Percentiles rank a stretch among this genome's conserved stretches.
Conservation (phyloP, 768 basidiomycete species). For the Calocybe cyanea region DNA sequence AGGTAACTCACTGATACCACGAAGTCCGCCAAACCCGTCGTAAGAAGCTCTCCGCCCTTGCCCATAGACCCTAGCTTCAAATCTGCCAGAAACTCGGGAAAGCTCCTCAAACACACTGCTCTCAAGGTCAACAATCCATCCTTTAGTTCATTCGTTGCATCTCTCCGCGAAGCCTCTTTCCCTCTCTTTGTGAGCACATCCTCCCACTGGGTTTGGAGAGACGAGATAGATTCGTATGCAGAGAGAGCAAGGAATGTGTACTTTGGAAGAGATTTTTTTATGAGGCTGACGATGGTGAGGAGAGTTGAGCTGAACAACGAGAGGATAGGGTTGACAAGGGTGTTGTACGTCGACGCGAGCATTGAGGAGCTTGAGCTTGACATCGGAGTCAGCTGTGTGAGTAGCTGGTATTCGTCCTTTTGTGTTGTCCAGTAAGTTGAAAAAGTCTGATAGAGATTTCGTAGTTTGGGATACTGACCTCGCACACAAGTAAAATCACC, state of each 20-base stretch:
- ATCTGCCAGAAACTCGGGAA: slow-evolving; percentile 81
- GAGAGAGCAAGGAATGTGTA: slow-evolving; percentile 39
- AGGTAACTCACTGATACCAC: slow-evolving; percentile 42
- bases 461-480: slow-evolving; percentile 37
- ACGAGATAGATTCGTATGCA: background rate
- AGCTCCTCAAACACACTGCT: slow-evolving; percentile 71
- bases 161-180: slow-evolving; percentile 32
- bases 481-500: slow-evolving; percentile 58
- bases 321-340: slow-evolving; percentile 63
- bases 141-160: slow-evolving; percentile 66
- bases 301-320: slow-evolving; percentile 64
- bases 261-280: slow-evolving; percentile 60
- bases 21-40: slow-evolving; percentile 63
- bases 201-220: slow-evolving; percentile 64
- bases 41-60: slow-evolving; percentile 51
- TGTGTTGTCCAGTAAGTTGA: background rate
- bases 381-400: slow-evolving; percentile 62
- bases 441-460: background rate
- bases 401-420: slow-evolving; percentile 66
- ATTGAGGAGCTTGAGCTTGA: slow-evolving; percentile 41
- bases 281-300: slow-evolving; percentile 55
- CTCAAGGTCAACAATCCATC: slow-evolving; percentile 65
- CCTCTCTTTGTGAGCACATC: slow-evolving; percentile 53
- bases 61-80: slow-evolving; percentile 60
- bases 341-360: slow-evolving; percentile 55